These are phyloP conservation scores for Lentinula guzmanii DNA, from an alignment of 768 basidiomycete genomes.

Conservation along the genomic window DNA sequence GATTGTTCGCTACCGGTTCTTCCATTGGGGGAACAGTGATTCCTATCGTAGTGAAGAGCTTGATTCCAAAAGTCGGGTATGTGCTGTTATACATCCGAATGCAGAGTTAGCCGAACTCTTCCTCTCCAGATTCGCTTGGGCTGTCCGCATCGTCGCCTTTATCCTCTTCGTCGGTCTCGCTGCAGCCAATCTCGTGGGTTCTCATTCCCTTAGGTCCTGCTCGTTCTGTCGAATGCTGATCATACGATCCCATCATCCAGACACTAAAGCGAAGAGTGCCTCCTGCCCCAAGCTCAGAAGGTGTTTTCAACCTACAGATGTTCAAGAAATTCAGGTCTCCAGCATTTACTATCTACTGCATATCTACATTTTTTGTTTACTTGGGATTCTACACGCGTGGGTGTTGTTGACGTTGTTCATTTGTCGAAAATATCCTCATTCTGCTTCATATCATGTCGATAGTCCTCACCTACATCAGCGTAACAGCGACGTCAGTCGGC, in stretches of 20 bases:
- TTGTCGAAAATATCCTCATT: neutral
- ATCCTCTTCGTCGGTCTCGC: conserved; percentile 48
- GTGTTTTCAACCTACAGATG: conserved; percentile 55
- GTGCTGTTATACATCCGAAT: neutral
- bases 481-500: conserved; percentile 47
- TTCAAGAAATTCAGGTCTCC: conserved; percentile 31
- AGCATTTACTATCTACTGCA: conserved; percentile 52
- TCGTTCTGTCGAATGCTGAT: neutral
- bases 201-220: neutral
- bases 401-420: conserved; percentile 8
- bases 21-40: conserved; percentile 65
- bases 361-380: conserved; percentile 50
- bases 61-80: conserved; percentile 44
- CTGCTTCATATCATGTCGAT: conserved; percentile 15
- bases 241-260: conserved; percentile 22
- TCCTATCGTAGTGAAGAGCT: conserved; percentile 53
- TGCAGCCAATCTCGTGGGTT: conserved; percentile 43
- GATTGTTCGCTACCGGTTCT: conserved; percentile 57
- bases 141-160: conserved; percentile 65
- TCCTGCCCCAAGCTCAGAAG: conserved; percentile 46
- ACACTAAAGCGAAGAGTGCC: conserved; percentile 35
- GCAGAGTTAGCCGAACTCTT: neutral
- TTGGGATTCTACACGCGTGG: conserved; percentile 66
- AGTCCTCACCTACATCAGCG: conserved; percentile 67
- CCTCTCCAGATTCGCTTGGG: conserved; percentile 63